phyloP scores from a whole-genome alignment of 1,284 basidiomycete species.

The Ceratobasidium sp. region DNA sequence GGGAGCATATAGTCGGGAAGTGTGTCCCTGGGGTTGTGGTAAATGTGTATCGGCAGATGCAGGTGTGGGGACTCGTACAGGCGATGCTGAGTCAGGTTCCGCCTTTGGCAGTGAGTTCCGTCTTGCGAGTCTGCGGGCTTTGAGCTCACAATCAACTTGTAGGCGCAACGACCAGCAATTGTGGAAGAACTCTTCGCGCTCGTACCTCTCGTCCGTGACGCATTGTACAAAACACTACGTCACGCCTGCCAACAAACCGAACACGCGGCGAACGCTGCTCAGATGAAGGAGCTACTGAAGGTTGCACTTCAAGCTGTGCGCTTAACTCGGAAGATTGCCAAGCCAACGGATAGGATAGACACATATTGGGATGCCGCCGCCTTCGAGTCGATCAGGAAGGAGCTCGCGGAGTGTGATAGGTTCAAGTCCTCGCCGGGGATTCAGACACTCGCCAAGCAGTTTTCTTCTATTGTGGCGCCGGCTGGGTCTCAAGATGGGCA shows the following conservation, averaged over 20 bases:
- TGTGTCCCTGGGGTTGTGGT: slow-evolving; percentile 64
- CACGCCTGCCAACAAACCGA: slow-evolving; percentile 62
- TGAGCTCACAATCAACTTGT: neutral
- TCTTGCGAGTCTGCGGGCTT: slow-evolving; percentile 12
- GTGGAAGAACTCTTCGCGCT: slow-evolving; percentile 61
- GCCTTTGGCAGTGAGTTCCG: slow-evolving; percentile 58
- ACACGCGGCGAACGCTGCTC: slow-evolving; percentile 66
- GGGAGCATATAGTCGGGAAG: slow-evolving; percentile 66
- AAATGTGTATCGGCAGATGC: slow-evolving; percentile 79
- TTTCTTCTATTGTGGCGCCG: slow-evolving; percentile 56
- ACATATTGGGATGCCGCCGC: slow-evolving; percentile 60
- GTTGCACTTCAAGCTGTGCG: slow-evolving; percentile 73
- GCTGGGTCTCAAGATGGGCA: slow-evolving; percentile 44
- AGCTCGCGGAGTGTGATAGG: slow-evolving; percentile 57
- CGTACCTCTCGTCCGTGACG: slow-evolving; percentile 63
- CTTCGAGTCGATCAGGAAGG: slow-evolving; percentile 57
- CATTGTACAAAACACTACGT: slow-evolving; percentile 64
- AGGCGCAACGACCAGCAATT: slow-evolving; percentile 42
- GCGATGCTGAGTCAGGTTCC: slow-evolving; percentile 70
- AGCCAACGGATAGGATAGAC: slow-evolving; percentile 50
- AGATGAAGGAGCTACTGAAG: slow-evolving; percentile 85
- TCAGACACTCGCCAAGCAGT: slow-evolving; percentile 59
- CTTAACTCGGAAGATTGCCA: slow-evolving; percentile 64
- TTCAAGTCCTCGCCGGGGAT: slow-evolving; percentile 61
- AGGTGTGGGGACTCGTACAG: slow-evolving; percentile 79